A percentile compares a stretch with the other conserved stretches of the same genome.
These are phyloP conservation scores for Paxillus involutus DNA, from an alignment of 768 basidiomycete genomes.

Conservation along the genomic window DNA sequence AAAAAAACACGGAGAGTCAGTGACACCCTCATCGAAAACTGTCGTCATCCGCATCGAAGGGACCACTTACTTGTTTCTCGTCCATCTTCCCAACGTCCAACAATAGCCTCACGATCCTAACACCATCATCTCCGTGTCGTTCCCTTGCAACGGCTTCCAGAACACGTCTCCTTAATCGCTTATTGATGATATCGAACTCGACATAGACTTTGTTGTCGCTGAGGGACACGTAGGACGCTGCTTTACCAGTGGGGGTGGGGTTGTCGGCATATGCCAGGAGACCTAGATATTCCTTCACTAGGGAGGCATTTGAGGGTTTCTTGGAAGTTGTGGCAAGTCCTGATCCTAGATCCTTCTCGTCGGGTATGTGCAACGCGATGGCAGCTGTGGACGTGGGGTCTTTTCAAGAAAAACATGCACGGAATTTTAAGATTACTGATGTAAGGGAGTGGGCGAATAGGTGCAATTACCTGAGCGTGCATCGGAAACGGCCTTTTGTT, in stretches of 20 bases:
- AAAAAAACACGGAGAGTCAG: background rate
- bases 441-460: background rate
- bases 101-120: conserved; percentile 78
- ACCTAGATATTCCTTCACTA: conserved; percentile 79
- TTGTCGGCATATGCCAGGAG: conserved; percentile 82
- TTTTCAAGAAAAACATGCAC: conserved; percentile 22
- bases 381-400: conserved; percentile 68
- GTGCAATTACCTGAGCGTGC: conserved; percentile 54
- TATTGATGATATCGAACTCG: conserved; percentile 73
- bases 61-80: conserved; percentile 76
- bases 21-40: background rate
- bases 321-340: conserved; percentile 61
- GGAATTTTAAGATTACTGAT: background rate
- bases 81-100: conserved; percentile 88
- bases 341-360: conserved; percentile 58
- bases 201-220: conserved; percentile 73
- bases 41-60: background rate
- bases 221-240: conserved; percentile 70
- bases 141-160: conserved; percentile 81
- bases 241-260: conserved; percentile 68
- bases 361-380: conserved; percentile 61
- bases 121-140: conserved; percentile 78
- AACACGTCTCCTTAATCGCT: conserved; percentile 64
- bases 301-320: conserved; percentile 50
- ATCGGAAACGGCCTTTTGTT: conserved; percentile 61